Conservation (phyloP, 2,329 filamentous ascomycete species). For the Colletotrichum graminicola region DNA sequence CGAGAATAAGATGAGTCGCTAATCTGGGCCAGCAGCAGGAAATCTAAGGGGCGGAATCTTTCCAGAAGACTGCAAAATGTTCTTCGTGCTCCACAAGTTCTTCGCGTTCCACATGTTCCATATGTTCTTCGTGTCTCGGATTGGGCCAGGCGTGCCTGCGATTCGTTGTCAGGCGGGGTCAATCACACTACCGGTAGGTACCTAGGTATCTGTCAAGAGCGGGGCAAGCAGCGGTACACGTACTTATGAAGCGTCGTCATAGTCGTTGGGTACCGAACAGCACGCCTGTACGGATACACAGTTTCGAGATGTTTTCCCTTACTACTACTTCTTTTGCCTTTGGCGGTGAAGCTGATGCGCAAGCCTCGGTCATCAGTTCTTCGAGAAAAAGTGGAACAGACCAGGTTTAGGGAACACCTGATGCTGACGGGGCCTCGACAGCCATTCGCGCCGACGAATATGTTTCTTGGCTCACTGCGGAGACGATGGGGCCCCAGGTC, state of each 20-base stretch:
- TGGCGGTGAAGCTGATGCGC: constrained; percentile 5
- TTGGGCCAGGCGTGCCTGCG: constrained; percentile 25
- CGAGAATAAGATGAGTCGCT: constrained; percentile 35
- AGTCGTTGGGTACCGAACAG: background rate
- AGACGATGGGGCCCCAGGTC: background rate
- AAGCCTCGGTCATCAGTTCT: background rate
- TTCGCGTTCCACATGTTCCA: constrained; percentile 32
- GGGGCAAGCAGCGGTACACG: constrained; percentile 10
- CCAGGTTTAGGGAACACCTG: background rate
- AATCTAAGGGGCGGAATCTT: constrained; percentile 37
- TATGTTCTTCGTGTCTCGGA: constrained; percentile 37
- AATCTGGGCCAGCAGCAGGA: constrained; percentile 38
- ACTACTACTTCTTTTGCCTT: background rate
- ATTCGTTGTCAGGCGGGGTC: constrained; percentile 25
- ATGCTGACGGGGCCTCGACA: constrained; percentile 2
- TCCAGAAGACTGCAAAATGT: constrained; percentile 34
- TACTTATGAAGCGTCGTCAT: background rate
- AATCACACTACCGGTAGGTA: too few relatives aligned
- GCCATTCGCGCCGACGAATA: constrained; percentile 17
- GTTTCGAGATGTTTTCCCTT: background rate
- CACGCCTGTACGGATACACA: background rate
- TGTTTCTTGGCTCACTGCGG: constrained; percentile 16
- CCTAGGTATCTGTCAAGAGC: constrained; percentile 12
- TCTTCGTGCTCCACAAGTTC: constrained; percentile 28
- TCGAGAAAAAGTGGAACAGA: background rate